Evolutionary conservation across 441 rosid genomes (phyloP).

Genomic region (Capsella rubella): DNA sequence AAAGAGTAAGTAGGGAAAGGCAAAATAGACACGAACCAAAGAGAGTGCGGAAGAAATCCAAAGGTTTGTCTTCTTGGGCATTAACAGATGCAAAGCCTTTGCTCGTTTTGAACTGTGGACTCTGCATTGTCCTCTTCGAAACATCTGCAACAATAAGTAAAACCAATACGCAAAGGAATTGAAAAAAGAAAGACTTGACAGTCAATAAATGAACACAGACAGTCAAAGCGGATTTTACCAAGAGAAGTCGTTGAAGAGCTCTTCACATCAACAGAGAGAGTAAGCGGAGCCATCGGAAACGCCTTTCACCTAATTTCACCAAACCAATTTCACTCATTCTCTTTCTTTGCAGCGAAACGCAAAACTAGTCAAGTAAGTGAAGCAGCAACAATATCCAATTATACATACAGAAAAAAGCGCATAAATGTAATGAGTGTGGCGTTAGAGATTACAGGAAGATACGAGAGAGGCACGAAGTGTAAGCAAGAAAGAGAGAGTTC

Average conservation of each 20-base stretch:
- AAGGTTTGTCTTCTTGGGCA: constrained; percentile 67
- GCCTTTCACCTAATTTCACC: constrained; percentile 31
- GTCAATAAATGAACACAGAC: neutral
- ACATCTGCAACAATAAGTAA: constrained; percentile 53
- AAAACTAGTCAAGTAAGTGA: constrained; percentile 21
- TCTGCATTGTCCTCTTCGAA: constrained; percentile 50
- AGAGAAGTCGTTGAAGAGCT: constrained; percentile 46
- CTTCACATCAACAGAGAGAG: constrained; percentile 51
- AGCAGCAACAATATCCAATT: neutral
- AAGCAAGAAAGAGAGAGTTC: neutral
- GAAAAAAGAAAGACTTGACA: neutral
- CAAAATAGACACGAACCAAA: constrained; percentile 56
- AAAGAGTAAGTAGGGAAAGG: neutral
- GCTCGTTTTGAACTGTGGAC: constrained; percentile 49
- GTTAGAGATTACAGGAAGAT: neutral
- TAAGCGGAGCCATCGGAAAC: constrained; percentile 53
- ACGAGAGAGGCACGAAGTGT: constrained; percentile 11
- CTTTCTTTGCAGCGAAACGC: neutral
- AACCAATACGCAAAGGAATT: neutral
- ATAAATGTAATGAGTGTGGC: neutral
- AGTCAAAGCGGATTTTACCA: constrained; percentile 38
- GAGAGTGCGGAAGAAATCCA: constrained; percentile 78
- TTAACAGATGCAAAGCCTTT: constrained; percentile 75
- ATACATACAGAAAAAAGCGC: neutral
- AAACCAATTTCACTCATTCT: constrained; percentile 24